A percentile compares a stretch with the other conserved stretches of the same genome.
Conservation (phyloP, 306 rosid genomes). For the Prunus mira region DNA sequence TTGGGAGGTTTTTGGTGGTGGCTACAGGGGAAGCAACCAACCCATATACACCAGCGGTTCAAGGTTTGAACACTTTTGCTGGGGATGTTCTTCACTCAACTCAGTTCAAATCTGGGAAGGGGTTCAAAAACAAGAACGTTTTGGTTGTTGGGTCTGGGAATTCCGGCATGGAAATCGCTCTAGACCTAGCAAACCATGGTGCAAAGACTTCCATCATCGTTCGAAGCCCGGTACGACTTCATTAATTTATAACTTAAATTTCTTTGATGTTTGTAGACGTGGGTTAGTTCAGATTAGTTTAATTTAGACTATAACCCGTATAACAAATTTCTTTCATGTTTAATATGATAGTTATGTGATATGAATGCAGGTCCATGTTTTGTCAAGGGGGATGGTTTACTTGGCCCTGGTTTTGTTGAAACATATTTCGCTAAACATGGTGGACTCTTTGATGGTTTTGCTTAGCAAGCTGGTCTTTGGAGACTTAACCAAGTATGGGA, state of each 20-base stretch:
- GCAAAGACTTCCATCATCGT: conserved; percentile 54
- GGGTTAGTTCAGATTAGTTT: too few relatives aligned
- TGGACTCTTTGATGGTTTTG: conserved; percentile 50
- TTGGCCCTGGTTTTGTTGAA: conserved; percentile 45
- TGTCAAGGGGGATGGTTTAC: conserved; percentile 45
- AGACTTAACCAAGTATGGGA: conserved; percentile 50
- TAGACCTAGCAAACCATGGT: conserved; percentile 50
- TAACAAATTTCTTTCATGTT: neutral
- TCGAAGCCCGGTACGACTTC: conserved; percentile 59
- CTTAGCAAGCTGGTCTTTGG: conserved; percentile 51
- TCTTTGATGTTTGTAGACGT: neutral
- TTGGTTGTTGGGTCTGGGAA: conserved; percentile 79
- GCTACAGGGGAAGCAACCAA: conserved; percentile 57
- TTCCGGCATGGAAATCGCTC: conserved; percentile 73
- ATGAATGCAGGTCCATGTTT: conserved; percentile 47
- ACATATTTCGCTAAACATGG: conserved; percentile 36
- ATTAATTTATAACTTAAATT: neutral
- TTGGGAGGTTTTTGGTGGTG: conserved; percentile 48
- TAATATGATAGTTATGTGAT: neutral
- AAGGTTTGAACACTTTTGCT: conserved; percentile 41
- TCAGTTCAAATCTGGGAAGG: conserved; percentile 37
- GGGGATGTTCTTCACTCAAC: conserved; percentile 69
- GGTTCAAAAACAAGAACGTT: conserved; percentile 39
- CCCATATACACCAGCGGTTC: conserved; percentile 45
- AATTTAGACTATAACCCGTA: too few relatives aligned